Conservation (phyloP, 352 stramenopile species). For the Globisporangium echinulatum region DNA sequence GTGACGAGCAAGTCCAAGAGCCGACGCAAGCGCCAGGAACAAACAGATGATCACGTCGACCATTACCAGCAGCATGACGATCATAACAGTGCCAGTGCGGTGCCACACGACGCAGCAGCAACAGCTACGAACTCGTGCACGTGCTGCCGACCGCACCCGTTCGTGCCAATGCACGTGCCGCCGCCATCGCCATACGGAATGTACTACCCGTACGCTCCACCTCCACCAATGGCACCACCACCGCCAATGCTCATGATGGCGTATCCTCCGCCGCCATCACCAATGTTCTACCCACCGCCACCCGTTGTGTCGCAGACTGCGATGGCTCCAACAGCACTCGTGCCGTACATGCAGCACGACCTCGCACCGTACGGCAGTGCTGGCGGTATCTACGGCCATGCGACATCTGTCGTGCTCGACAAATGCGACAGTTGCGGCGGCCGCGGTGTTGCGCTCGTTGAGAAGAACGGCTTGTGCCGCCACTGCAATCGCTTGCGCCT, state of each 20-base stretch:
- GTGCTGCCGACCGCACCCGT: constrained; percentile 25
- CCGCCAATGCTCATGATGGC: constrained; percentile 9
- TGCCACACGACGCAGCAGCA: no score
- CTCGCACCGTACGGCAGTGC: constrained; percentile 9
- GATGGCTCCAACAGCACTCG: constrained; percentile 17
- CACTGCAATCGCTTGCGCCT: constrained; percentile 66
- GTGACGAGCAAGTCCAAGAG: neutral
- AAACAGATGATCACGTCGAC: neutral
- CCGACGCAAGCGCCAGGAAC: neutral
- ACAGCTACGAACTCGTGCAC: constrained; percentile 9
- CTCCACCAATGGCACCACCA: neutral
- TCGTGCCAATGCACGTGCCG: constrained; percentile 29
- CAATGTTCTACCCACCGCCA: constrained; percentile 10
- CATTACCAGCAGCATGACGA: neutral
- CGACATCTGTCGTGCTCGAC: constrained; percentile 21
- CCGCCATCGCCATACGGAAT: constrained; percentile 15
- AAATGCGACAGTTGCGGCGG: constrained; percentile 48
- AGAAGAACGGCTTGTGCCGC: constrained; percentile 65
- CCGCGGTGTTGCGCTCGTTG: constrained; percentile 44
- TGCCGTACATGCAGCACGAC: constrained; percentile 27
- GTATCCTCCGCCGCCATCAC: constrained; percentile 9
- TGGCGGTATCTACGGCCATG: constrained; percentile 4
- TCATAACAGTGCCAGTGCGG: no score
- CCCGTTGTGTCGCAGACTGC: constrained; percentile 15
- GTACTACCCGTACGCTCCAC: constrained; percentile 10